Conservation (phyloP, 805 yeast species). For the Torulaspora gathmanii region DNA sequence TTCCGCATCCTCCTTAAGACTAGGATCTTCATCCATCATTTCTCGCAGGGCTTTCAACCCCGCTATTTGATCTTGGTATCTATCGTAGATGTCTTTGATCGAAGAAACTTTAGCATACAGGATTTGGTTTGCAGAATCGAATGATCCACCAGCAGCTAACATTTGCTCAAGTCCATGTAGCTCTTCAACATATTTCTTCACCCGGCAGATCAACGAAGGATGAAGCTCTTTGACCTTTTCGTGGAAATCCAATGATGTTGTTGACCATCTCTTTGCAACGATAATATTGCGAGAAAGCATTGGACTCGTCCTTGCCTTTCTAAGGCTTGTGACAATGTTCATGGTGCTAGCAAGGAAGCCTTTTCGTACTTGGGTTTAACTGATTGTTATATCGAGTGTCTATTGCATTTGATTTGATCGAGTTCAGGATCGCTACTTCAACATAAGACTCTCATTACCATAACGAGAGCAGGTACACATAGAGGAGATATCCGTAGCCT, state of each 20-base stretch:
- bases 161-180: conserved; percentile 39
- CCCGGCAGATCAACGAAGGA: conserved; percentile 48
- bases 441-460: neutral
- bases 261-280: conserved; percentile 11
- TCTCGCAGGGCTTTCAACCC: conserved; percentile 36
- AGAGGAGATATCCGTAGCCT: neutral
- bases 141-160: conserved; percentile 41
- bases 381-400: neutral
- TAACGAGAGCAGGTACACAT: neutral
- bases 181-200: conserved; percentile 42
- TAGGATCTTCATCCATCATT: conserved; percentile 31
- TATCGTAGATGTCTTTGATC: conserved; percentile 40
- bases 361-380: neutral
- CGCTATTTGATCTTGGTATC: conserved; percentile 35
- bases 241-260: conserved; percentile 5
- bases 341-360: neutral
- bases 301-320: neutral
- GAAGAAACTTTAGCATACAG: conserved; percentile 43
- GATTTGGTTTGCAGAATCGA: conserved; percentile 47
- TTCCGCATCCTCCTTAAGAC: conserved; percentile 54
- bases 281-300: neutral
- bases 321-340: neutral
- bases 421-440: neutral
- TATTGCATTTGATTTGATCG: no score
- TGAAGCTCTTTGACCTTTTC: conserved; percentile 38